These are phyloP conservation scores for Haberlea rhodopensis DNA, from an alignment of 257 asterid species.

Conservation along the genomic window DNA sequence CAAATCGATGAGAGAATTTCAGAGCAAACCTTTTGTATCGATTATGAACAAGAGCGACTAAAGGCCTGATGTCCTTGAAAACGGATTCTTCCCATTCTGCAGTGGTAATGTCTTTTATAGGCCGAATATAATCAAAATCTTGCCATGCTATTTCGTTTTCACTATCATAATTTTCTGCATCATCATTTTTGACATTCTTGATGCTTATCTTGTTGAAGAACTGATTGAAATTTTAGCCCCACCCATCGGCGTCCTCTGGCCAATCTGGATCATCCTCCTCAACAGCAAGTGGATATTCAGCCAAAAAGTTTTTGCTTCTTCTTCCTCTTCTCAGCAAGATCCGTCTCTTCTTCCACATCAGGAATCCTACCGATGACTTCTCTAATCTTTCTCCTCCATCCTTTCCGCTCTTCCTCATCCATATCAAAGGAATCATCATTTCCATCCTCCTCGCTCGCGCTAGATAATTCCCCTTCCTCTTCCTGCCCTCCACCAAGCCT, in stretches of 20 bases:
- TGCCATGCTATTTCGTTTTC: constrained; percentile 83
- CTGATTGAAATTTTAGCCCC: constrained; percentile 81
- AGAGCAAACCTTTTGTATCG: no score
- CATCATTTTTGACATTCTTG: no score
- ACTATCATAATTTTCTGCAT: constrained; percentile 59
- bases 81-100: constrained; percentile 86
- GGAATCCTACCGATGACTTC: no score
- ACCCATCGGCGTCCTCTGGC: constrained; percentile 96
- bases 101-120: constrained; percentile 67
- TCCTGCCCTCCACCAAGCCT: constrained; percentile 40
- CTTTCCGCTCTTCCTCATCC: constrained; percentile 81
- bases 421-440: constrained; percentile 43
- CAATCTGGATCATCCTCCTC: no score
- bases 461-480: constrained; percentile 42
- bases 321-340: constrained; percentile 63
- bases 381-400: constrained; percentile 81
- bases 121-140: constrained; percentile 86
- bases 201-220: no score
- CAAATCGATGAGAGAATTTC: no score
- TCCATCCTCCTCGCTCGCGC: constrained; percentile 27
- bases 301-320: constrained; percentile 76
- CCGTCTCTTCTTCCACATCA: no score
- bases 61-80: constrained; percentile 83
- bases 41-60: no score
- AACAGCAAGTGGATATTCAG: no score